Base-by-base conservation (phyloP, 139 green algal species). In the Trebouxia sp. region DNA sequence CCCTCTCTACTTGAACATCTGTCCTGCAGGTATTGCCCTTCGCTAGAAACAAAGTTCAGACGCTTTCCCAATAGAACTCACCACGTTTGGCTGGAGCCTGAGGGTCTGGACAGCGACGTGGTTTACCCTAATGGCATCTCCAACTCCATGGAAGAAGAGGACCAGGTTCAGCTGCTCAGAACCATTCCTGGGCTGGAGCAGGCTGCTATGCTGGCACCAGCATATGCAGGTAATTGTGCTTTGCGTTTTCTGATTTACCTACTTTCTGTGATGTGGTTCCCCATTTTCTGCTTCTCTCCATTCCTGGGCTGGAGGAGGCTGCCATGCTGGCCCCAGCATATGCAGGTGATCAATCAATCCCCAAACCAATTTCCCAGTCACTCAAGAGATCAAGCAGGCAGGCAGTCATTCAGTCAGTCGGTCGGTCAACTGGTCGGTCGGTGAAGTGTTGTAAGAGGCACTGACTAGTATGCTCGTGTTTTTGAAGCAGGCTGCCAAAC, bases 31-130 rank as follows among this genome's bases (percentile, higher is more conserved):
- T 92, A 92, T 82, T 92, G 88, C 51, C 88, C 88, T 17, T 88
- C 82, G 10, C 84, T 92, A 37, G 88, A 92, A 48, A 90, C 87
- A 17, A 92, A 92, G 79, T 86, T 88, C 78, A 58, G 38, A 14
- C 81, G 89, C 11, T 92, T 92, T 66, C 89, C 89, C 0, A 82
- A 84, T 26, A 83, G 87, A 69, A 89, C 76, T 6, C 89, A 92
- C 80, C 87, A 90, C 45, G 83, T 91, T 11, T 92, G 89, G 89
- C 87, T 92, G 42, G 89, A 92, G 83, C 89, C 89, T 1, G 89
- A 92, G 74, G 85, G 87, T 6, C 80, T 92, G 45, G 66, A 79
- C 55, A 87, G 76, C 5, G 32, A 88, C 42, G 87, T 92, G 32
- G 75, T 91, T 35, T 92, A 92, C 80, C 89, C 89, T 22, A 90